These are phyloP conservation scores for Punica granatum DNA, from an alignment of 345 rosid species.

Conservation along the genomic window DNA sequence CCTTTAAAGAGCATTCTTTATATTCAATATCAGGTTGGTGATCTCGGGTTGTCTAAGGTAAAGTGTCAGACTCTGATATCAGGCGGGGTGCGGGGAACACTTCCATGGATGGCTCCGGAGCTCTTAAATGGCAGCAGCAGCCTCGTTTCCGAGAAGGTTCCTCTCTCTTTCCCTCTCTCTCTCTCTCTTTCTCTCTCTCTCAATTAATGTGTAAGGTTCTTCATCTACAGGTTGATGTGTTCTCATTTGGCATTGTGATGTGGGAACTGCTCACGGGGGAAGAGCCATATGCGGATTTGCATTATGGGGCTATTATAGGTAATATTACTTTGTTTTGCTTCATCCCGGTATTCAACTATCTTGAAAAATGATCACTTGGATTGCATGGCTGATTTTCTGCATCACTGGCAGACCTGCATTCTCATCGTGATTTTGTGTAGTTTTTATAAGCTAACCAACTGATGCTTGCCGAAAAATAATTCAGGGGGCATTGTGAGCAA, in stretches of 20 bases:
- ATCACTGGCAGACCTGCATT: too few relatives aligned
- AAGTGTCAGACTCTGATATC: slow-evolving; percentile 61
- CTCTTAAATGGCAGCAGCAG: slow-evolving; percentile 58
- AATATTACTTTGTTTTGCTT: neutral
- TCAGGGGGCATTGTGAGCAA: slow-evolving; percentile 69
- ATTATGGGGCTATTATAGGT: slow-evolving; percentile 71
- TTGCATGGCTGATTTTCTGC: too few relatives aligned
- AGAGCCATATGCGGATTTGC: slow-evolving; percentile 63
- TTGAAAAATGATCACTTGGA: neutral
- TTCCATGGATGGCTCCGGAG: slow-evolving; percentile 73
- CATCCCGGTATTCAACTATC: neutral
- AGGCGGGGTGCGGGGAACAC: slow-evolving; percentile 63
- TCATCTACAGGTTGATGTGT: slow-evolving; percentile 46
- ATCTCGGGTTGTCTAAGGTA: slow-evolving; percentile 57
- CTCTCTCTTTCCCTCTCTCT: neutral
- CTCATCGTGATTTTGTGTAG: too few relatives aligned
- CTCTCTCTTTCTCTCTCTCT: neutral
- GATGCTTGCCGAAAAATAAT: neutral
- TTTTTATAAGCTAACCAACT: neutral
- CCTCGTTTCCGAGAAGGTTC: slow-evolving; percentile 57
- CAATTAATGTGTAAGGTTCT: neutral
- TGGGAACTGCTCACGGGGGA: slow-evolving; percentile 71
- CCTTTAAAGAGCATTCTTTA: neutral
- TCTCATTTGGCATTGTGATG: slow-evolving; percentile 60
- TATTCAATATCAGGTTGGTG: slow-evolving; percentile 36